These are phyloP conservation scores for Diutina scorzettiae DNA, from an alignment of 1,139 yeast species.

Conservation along the genomic window DNA sequence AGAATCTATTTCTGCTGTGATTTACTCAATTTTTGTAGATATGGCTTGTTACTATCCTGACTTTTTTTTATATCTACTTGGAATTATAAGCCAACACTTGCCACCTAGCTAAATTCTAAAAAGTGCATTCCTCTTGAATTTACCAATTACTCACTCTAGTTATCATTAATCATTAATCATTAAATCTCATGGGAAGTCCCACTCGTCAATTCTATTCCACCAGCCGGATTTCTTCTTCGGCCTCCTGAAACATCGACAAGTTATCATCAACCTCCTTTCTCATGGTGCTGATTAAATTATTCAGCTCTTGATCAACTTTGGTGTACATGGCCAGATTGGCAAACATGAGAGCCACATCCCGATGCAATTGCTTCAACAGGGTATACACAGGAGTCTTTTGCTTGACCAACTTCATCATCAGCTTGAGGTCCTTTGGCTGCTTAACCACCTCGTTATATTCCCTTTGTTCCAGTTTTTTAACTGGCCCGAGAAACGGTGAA, in stretches of 20 bases:
- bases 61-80: too few relatives aligned
- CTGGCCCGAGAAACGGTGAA: slow-evolving; percentile 63
- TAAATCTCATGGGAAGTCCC: too few relatives aligned
- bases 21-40: too few relatives aligned
- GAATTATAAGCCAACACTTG: too few relatives aligned
- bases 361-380: slow-evolving; percentile 48
- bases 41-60: too few relatives aligned
- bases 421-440: slow-evolving; percentile 58
- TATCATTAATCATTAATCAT: background rate
- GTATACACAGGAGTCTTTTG: slow-evolving; percentile 35
- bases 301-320: slow-evolving; percentile 51
- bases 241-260: slow-evolving; percentile 40
- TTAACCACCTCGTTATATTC: slow-evolving; percentile 51
- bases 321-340: slow-evolving; percentile 80
- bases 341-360: slow-evolving; percentile 66
- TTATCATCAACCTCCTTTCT: slow-evolving; percentile 40
- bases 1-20: too few relatives aligned
- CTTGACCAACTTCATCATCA: slow-evolving; percentile 45
- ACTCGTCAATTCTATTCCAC: background rate
- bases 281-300: slow-evolving; percentile 57
- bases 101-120: too few relatives aligned
- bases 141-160: background rate
- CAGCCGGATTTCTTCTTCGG: slow-evolving; percentile 8
- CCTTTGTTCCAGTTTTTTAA: slow-evolving; percentile 55
- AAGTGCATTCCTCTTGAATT: too few relatives aligned